A percentile compares a stretch with the other conserved stretches of the same genome.
Evolutionary conservation across 306 rosid species (phyloP).

Genomic region (Luffa acutangula): DNA sequence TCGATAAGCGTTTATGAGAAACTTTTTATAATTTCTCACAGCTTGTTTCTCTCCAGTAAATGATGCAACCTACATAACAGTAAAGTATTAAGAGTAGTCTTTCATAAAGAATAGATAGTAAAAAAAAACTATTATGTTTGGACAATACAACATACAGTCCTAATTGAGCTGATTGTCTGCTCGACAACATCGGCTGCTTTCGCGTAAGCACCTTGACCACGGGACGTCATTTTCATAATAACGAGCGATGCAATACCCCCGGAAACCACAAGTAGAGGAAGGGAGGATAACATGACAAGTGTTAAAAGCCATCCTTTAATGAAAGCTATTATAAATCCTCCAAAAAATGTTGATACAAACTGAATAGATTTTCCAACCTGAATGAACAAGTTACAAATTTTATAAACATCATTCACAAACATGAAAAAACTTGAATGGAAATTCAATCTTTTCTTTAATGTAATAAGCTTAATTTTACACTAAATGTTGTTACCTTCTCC

Average conservation of each 20-base stretch:
- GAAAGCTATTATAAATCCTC: conserved; percentile 60
- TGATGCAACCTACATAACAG: conserved; percentile 60
- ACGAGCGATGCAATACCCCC: conserved; percentile 35
- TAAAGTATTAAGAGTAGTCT: neutral
- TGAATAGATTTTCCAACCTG: conserved; percentile 81
- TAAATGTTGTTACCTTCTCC: conserved; percentile 42
- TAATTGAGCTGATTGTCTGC: conserved; percentile 68
- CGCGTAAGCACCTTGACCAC: conserved; percentile 64
- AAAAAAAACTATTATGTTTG: neutral
- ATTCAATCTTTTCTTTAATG: no score
- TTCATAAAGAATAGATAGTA: neutral
- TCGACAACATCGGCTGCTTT: conserved; percentile 56
- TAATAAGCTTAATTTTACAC: neutral
- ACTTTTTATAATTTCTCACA: conserved; percentile 41
- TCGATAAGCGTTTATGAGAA: conserved; percentile 44
- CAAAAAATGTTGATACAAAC: conserved; percentile 44
- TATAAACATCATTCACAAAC: no score
- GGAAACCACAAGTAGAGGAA: conserved; percentile 55
- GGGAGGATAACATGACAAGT: conserved; percentile 50
- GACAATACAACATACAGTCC: conserved; percentile 44
- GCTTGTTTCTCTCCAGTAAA: conserved; percentile 87
- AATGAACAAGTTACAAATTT: neutral
- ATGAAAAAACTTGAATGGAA: no score
- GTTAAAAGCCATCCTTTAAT: conserved; percentile 70
- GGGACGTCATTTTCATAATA: conserved; percentile 35